Conservation (phyloP, 345 rosid genomes). For the Eutrema japonicum region DNA sequence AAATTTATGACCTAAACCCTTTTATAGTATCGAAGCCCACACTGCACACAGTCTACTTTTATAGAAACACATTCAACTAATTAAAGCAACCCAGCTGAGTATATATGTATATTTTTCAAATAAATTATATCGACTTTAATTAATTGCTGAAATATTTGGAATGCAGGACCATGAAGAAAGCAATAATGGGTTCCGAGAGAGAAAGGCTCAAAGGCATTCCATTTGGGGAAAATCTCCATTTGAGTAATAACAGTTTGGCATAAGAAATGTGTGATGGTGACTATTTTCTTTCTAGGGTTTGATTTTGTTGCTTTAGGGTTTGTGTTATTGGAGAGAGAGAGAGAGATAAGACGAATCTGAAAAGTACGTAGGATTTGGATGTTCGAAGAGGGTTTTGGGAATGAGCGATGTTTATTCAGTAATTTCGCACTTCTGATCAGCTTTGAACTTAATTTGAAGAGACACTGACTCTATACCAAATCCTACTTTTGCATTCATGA, state of each 20-base stretch:
- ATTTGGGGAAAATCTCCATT: slow-evolving; percentile 65
- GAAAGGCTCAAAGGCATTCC: slow-evolving; percentile 75
- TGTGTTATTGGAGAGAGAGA: slow-evolving; percentile 24
- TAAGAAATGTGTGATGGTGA: slow-evolving; percentile 38
- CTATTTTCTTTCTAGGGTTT: slow-evolving; percentile 39
- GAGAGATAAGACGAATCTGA: slow-evolving; percentile 11
- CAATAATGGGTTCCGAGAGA: slow-evolving; percentile 63
- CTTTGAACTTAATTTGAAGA: slow-evolving; percentile 33
- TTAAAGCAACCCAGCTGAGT: slow-evolving; percentile 34
- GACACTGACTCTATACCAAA: slow-evolving; percentile 36
- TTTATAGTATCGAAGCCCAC: slow-evolving; percentile 36
- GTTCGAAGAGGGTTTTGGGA: slow-evolving; percentile 41
- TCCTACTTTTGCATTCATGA: slow-evolving; percentile 32
- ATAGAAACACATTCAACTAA: slow-evolving; percentile 41
- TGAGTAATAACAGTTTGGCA: slow-evolving; percentile 44
- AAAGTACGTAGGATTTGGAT: slow-evolving; percentile 30
- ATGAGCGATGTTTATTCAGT: slow-evolving; percentile 34
- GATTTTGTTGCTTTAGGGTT: slow-evolving; percentile 37
- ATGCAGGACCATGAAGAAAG: slow-evolving; percentile 67
- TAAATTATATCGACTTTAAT: not conserved
- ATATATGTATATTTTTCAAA: slow-evolving; percentile 17
- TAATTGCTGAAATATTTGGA: slow-evolving; percentile 42
- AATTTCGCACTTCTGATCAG: slow-evolving; percentile 22
- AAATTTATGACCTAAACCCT: slow-evolving; percentile 47
- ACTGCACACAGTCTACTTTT: slow-evolving; percentile 36